phyloP scores from a whole-genome alignment of 768 basidiomycete genomes.

The Tremella mesenterica region DNA sequence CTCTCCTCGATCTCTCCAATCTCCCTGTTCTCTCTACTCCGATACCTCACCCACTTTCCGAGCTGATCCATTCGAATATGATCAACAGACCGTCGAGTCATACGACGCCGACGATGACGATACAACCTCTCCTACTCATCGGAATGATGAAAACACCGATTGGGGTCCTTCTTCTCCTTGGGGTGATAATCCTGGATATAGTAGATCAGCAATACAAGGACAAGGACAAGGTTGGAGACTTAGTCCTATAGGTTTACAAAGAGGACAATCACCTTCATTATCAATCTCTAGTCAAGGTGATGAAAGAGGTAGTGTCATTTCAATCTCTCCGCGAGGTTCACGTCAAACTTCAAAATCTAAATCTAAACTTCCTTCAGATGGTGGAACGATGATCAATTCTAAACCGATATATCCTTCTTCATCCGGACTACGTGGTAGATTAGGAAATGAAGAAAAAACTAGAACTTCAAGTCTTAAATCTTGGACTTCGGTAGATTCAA shows the following conservation, averaged over 20 bases:
- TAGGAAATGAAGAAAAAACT: conserved; percentile 18
- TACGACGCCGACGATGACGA: conserved; percentile 9
- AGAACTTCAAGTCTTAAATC: conserved; percentile 13
- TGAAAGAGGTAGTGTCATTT: too few species aligned
- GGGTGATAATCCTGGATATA: conserved; percentile 14
- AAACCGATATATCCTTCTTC: background rate
- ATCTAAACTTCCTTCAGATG: conserved; percentile 5
- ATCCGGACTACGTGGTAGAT: conserved; percentile 20
- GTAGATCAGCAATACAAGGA: conserved; percentile 15
- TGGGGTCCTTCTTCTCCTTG: conserved; percentile 5
- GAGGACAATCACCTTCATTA: conserved; percentile 11
- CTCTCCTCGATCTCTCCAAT: conserved; percentile 16
- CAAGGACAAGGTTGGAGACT: conserved; percentile 15
- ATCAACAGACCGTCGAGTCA: conserved; percentile 2
- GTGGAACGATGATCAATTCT: background rate
- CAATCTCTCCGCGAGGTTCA: too few species aligned
- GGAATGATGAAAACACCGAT: conserved; percentile 29
- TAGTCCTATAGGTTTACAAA: conserved; percentile 4
- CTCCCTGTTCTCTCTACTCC: conserved; percentile 36
- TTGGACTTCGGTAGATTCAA: background rate
- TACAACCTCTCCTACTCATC: too few species aligned
- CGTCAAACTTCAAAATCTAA: too few species aligned
- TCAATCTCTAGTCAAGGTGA: conserved; percentile 32
- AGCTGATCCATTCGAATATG: conserved; percentile 25
- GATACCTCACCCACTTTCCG: conserved; percentile 23